These are phyloP conservation scores for Leishmania mexicana DNA, from an alignment of 208 protist species.

Conservation along the genomic window DNA sequence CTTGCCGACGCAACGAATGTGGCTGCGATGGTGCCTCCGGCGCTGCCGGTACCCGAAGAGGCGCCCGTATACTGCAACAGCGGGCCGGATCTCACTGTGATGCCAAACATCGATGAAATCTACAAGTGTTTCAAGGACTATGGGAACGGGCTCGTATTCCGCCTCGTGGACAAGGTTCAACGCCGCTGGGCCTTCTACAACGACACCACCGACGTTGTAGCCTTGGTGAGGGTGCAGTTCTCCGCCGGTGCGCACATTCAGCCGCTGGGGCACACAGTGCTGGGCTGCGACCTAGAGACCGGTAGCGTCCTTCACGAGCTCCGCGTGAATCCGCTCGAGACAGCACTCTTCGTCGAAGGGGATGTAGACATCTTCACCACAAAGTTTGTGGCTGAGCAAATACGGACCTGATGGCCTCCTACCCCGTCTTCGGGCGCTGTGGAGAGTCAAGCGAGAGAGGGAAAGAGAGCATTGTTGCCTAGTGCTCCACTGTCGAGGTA, in stretches of 20 bases:
- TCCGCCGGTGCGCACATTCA: slow-evolving; percentile 30
- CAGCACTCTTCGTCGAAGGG: slow-evolving; percentile 61
- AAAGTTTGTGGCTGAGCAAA: slow-evolving; percentile 57
- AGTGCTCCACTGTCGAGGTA: not conserved
- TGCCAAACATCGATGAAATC: slow-evolving; percentile 47
- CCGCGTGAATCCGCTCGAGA: slow-evolving; percentile 59
- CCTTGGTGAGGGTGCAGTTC: slow-evolving; percentile 54
- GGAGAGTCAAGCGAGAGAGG: not conserved
- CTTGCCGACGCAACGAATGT: not conserved
- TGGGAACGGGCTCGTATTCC: slow-evolving; percentile 80
- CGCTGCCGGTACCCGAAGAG: slow-evolving; percentile 17
- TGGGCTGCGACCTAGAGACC: slow-evolving; percentile 38
- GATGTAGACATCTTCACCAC: slow-evolving; percentile 67
- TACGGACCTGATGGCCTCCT: slow-evolving; percentile 6
- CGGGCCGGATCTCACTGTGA: slow-evolving; percentile 43
- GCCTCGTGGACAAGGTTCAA: slow-evolving; percentile 50
- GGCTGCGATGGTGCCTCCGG: not conserved
- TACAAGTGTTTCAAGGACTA: slow-evolving; percentile 82
- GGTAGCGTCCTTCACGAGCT: slow-evolving; percentile 44
- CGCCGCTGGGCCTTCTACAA: slow-evolving; percentile 82
- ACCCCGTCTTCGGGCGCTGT: not conserved
- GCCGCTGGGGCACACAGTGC: slow-evolving; percentile 47
- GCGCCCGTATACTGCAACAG: slow-evolving; percentile 43
- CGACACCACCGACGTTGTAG: slow-evolving; percentile 62
- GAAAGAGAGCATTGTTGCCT: not conserved